Base-by-base conservation (phyloP, 208 protist species). In the Trypanosoma platydactyli region DNA sequence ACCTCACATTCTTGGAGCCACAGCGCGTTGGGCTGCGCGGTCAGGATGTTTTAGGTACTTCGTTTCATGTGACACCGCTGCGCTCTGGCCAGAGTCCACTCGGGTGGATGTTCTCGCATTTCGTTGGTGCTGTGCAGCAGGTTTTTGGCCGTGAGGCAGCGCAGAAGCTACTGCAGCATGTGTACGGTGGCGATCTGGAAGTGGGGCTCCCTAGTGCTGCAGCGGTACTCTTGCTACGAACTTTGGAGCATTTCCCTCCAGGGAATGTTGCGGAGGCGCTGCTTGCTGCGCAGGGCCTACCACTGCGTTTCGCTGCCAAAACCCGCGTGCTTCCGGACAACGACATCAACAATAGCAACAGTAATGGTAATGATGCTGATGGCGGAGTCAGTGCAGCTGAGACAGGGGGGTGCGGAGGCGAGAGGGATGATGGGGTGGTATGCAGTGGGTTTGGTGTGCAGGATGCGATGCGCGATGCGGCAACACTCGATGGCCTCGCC, bases 51-150 rank as follows among this genome's bases (percentile, higher is more conserved):
- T 67, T 63, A 11, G 89, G 89, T n/a, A 92, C 86, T 0, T 90
- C 86, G 1, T 91, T 92, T 66, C 66, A 89, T 5, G 54, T 80
- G 0, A 67, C 73, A 16, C 77, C 86, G n/a, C 77, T 92, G 22
- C 60, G 80, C 6, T 80, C 51, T 27, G 84, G 81, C 5, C 89
- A 95, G 64, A 92, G 82, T 57, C 60, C 84, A 2, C 69, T 95
- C 13, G 89, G 86, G 5, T 95, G 89, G 86, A 83, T 87, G 38
- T 83, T 95, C 50, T 93, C 86, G 0, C 89, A 95, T 49, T 93
- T 95, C 64, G 64, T 95, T 25, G 89, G 86, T 18, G 83, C 84
- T 1, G 44, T 91, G 12, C 80, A 92, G n/a, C 66, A 78, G 30
- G 55, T 44, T 3, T 80, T 83, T 24, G 88, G 85, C 42, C 20